Evolutionary conservation across 257 asterid genomes (phyloP), one percentile per base, ranked within the genome.

Genomic region (Gynochthodes officinalis): DNA sequence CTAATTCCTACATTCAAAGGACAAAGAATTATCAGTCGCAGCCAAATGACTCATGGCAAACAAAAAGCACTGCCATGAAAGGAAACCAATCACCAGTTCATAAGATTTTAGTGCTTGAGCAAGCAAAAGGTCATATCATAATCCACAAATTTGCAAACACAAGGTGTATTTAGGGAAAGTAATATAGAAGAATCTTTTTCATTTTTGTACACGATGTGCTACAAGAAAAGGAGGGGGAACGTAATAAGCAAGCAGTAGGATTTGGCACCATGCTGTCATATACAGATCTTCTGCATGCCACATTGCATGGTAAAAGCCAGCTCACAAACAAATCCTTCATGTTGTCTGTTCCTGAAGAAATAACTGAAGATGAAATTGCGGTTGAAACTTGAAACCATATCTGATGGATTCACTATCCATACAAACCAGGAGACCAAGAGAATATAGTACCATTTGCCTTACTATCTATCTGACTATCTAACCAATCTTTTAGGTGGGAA

Each of bases 1-100:
- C 83, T 84, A 71, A 85, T 44, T 60, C 97, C 95, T 44, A 83
- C 66, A 82, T 78, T 75, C 27, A 25, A 70, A 80, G 72, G 69
- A 11, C 55, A 64, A 8, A 65, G 35, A 71, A n/a, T 16, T 40
- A 39, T 25, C 55, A 57, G 67, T 58, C 25, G 48, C 25, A 33
- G 43, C 35, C 15, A 62, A 62, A 16, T 25, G 21, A 67, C 14
- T 65, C 35, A 53, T 33, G 14, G 1, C 14, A 40, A 30, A 35
- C 8, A n/a, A n/a, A n/a, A n/a, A n/a, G n/a, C n/a, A n/a, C n/a
- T n/a, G n/a, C n/a, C n/a, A 28, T 40, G 40, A 48, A 44, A 37
- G 61, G 9, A 25, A 27, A n/a, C n/a, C 46, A 70, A 32, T 32
- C 28, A 43, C 43, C 30, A 28, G 15, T 67, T 11, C n/a, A 68